These are phyloP conservation scores for Gardenia jasminoides DNA, from an alignment of 257 asterid genomes.

Conservation along the genomic window DNA sequence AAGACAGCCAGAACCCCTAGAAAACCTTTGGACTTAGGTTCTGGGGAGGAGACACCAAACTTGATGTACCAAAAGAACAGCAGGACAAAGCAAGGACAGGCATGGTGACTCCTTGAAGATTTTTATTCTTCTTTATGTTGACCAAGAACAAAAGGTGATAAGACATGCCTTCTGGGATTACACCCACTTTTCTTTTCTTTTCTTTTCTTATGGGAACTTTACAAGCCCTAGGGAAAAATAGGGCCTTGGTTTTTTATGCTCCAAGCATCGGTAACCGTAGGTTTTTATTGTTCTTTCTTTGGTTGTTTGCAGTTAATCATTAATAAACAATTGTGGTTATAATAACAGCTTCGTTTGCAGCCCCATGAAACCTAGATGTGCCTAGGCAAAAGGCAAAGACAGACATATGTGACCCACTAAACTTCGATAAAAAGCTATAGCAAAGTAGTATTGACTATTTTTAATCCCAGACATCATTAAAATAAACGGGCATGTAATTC, in stretches of 20 bases:
- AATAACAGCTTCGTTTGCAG: conserved; percentile 6
- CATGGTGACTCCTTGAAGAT: conserved; percentile 22
- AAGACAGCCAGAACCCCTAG: conserved; percentile 15
- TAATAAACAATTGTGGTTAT: not conserved
- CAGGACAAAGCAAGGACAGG: conserved; percentile 19
- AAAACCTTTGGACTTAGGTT: conserved; percentile 16
- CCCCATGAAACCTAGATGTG: not conserved
- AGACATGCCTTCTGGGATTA: conserved; percentile 49
- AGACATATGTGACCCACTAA: conserved; percentile 11
- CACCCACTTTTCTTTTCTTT: conserved; percentile 15
- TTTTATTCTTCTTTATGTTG: conserved; percentile 26
- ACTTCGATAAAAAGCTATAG: not conserved
- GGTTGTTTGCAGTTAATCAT: not conserved
- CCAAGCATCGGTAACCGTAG: conserved; percentile 34
- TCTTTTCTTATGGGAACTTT: not conserved
- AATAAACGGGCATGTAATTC: not conserved
- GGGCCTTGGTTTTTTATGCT: conserved; percentile 3
- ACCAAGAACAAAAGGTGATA: conserved; percentile 25
- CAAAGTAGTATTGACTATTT: not conserved
- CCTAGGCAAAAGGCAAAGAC: not conserved
- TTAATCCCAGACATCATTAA: not conserved
- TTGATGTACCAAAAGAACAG: conserved; percentile 19
- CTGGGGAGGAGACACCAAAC: conserved; percentile 22
- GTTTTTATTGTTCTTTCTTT: conserved; percentile 30
- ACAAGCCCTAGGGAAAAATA: not conserved